Base-by-base conservation (phyloP, 1,139 yeast species). In the Saccharomyces uvarum region DNA sequence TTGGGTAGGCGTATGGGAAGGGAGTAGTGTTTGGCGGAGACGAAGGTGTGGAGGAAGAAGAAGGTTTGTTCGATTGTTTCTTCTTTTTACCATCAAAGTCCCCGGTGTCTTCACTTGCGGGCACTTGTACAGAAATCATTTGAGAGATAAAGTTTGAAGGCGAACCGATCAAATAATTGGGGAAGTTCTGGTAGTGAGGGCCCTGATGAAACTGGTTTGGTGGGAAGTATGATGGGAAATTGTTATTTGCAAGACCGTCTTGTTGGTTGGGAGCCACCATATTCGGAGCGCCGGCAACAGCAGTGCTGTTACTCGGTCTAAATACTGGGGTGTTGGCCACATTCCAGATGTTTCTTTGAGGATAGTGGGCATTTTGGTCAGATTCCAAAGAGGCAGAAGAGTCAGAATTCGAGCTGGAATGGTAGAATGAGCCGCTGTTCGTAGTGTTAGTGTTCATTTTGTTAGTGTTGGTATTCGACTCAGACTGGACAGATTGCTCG, bases 281-380 rank as follows among this genome's bases (percentile, higher is more conserved):
- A 19, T 32, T 50, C 33, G 21, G 21, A 13, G 29, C 52, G 52
- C 29, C 58, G 53, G 47, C 52, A 48, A 7, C 32, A 32, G 13
- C 31, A 9, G 27, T 56, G 54, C 38, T 53, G 58, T 47, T 53
- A 51, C 24, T 51, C 53, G 42, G 32, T 52, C 63, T 60, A 44
- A 66, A 67, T 8, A 64, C 59, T 4, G 68, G 68, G 2, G 64
- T 63, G 16, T 58, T 52, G 2, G 67, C 65, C 2, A 59, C 64
- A 51, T 64, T 66, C 68, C 68, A 64, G 32, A 67, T 63, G 48
- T 58, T 64, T 32, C 60, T 55, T n/a, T 48, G 49, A 14, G 44
- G 44, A 19, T 38, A 38, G 19, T 38, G 44, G 19, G 44, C 44
- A 38, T 38, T 38, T 19, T 24, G 26, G 5, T 38, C 44, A 7